phyloP scores from a whole-genome alignment of 2,329 filamentous ascomycete genomes.

The Epichloe gansuensis region DNA sequence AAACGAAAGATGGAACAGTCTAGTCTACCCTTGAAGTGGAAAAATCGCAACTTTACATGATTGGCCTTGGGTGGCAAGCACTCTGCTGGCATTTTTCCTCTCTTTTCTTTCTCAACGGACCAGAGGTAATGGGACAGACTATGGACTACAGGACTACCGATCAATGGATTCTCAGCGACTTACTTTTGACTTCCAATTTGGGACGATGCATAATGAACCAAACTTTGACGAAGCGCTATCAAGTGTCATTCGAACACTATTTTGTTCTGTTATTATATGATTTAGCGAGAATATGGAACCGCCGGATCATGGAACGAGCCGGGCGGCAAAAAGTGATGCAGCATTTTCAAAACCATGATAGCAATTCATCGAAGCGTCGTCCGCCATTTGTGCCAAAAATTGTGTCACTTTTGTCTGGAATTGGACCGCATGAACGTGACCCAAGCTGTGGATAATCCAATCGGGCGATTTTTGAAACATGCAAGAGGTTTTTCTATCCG shows the following conservation, averaged over 20 bases:
- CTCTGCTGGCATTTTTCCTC: too few relatives aligned
- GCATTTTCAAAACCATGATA: not conserved
- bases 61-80: too few relatives aligned
- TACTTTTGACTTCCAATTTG: not conserved
- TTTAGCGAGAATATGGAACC: too few relatives aligned
- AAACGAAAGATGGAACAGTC: too few relatives aligned
- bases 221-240: not conserved
- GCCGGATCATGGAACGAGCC: too few relatives aligned
- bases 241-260: not conserved
- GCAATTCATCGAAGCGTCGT: not conserved
- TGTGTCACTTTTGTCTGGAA: not conserved
- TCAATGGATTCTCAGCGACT: not conserved
- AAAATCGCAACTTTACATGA: too few relatives aligned
- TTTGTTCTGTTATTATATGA: not conserved
- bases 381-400: not conserved
- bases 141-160: not conserved
- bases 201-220: not conserved
- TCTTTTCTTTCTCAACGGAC: too few relatives aligned
- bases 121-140: too few relatives aligned
- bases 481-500: not conserved
- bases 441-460: not conserved
- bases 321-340: not conserved
- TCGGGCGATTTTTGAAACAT: not conserved
- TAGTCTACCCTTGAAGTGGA: too few relatives aligned
- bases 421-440: not conserved